Evolutionary conservation across 805 yeast genomes (phyloP), one percentile per base, ranked within the genome.

Genomic region (Yarrowia porcina): DNA sequence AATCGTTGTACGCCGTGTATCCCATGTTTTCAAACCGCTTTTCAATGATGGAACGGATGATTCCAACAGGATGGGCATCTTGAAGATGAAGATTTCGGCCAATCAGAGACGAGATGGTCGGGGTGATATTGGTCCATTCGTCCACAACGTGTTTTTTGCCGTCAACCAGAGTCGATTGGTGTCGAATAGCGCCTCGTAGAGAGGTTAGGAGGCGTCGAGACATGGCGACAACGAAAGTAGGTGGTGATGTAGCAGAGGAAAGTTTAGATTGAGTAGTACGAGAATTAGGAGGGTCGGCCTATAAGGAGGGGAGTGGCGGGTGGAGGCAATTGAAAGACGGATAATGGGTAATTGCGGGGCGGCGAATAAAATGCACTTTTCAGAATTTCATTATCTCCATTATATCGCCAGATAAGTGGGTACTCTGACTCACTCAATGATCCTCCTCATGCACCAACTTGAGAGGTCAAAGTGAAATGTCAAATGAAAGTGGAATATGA

Each of bases 11-110:
- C 68, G 85, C 85, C 0, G 96, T 87, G 67, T 70, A 75, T 4
- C 91, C 96, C 49, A 87, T 74, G 0, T 82, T 82, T 18, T 78
- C 68, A 71, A 94, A 84, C 65, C 86, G 83, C 17, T 73, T 74
- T 72, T 92, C 96, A 44, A 94, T 84, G 65, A 92, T 77, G 20
- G 82, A 79, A 49, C 91, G 81, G 35, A 94, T 79, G 59, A 92
- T 93, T 2, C 97, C 97, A 39, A 94, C 83, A 7, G 99, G 99
- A 73, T 94, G 98, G 66, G 84, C 76, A 20, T 84, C 82, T 65
- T 89, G 77, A 52, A 83, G 79, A 72, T 93, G 97, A 25, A 93
- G 76, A 57, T 88, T 82, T 65, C 96, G 80, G 23, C 85, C 87
- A 0, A 91, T 84, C 30, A 90, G 76, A 4, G 79, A 80, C 11